Conservation (phyloP, 176 grass and related monocot species). For the Alopecurus myosuroides region DNA sequence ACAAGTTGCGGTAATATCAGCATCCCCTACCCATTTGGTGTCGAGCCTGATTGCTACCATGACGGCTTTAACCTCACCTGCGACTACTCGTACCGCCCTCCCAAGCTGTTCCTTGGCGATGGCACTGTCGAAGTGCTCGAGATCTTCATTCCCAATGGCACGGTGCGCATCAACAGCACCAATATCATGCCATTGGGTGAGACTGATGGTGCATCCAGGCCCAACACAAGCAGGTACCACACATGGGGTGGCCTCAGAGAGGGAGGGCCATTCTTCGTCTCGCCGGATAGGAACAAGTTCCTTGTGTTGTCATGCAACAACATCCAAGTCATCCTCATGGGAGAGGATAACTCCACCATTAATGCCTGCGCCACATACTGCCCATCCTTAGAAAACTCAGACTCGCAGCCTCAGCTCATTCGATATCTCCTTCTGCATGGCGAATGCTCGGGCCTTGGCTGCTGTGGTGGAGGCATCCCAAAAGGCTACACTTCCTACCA, state of each 20-base stretch:
- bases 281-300: constrained; percentile 13
- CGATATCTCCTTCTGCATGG: not conserved
- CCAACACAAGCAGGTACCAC: not conserved
- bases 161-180: constrained; percentile 14
- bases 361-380: constrained; percentile 30
- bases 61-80: constrained; percentile 45
- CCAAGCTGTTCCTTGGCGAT: constrained; percentile 43
- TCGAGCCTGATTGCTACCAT: constrained; percentile 25
- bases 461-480: constrained; percentile 27
- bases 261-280: not conserved
- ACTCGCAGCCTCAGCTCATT: not conserved
- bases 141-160: not conserved
- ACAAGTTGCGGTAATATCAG: constrained; percentile 30
- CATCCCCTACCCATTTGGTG: constrained; percentile 54
- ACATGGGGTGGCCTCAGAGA: constrained; percentile 1
- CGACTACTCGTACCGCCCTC: constrained; percentile 5
- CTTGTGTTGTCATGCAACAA: constrained; percentile 17
- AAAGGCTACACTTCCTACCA: constrained; percentile 11
- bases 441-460: constrained; percentile 37
- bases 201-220: not conserved
- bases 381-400: not conserved
- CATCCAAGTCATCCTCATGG: not conserved
- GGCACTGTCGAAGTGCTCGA: constrained; percentile 32
- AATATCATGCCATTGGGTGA: not conserved
- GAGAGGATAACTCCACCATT: not conserved